Base-by-base conservation (phyloP, 192 early-diverging fungal genomes). In the Allomyces macrogynus region DNA sequence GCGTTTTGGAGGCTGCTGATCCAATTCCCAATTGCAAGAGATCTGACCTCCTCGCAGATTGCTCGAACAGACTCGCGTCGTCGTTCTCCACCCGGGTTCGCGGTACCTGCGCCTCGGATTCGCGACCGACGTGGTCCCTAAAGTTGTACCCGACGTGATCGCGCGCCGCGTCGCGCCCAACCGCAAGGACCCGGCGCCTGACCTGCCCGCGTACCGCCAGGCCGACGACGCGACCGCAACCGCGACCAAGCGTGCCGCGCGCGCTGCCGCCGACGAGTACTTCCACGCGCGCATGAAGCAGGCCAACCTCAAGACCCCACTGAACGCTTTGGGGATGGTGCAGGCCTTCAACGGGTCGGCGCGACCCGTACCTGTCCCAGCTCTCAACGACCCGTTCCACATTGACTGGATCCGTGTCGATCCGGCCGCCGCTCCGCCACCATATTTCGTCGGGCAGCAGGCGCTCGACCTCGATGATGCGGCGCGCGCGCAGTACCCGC, bases 51-150 rank as follows among this genome's bases (percentile, higher is more conserved):
- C 32, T 8, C 7, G 32, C 32, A 7, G 32, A 40, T 40, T 40
- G 7, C 32, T 61, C 10, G 60, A 10, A 61, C 23, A 65, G 43
- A 61, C 77, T 12, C 86, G 90, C 68, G 81, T 87, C 20, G 79
- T 93, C 65, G 84, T 93, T 18, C 88, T 93, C 64, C 88, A 93
- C 57, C 83, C 91, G 4, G 91, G 91, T 54, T 93, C 91, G 62
- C 75, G 84, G 62, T 81, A 83, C 71, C 73, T 93, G 61, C 77
- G 88, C 44, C 82, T 93, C n/a, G 90, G 90, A 25, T 71, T 83
- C 16, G 87, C 90, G 8, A 87, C 87, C 16, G 89, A 94, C 62
- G 82, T 89, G 0, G 83, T 88, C 49, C 90, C 91, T 2, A 71
- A 74, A 18, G 81, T 84, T 11, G 74, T 89, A 0, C 89, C 90